These are phyloP conservation scores for Fragilaria radians DNA, from an alignment of 108 stramenopile genomes.

Conservation along the genomic window DNA sequence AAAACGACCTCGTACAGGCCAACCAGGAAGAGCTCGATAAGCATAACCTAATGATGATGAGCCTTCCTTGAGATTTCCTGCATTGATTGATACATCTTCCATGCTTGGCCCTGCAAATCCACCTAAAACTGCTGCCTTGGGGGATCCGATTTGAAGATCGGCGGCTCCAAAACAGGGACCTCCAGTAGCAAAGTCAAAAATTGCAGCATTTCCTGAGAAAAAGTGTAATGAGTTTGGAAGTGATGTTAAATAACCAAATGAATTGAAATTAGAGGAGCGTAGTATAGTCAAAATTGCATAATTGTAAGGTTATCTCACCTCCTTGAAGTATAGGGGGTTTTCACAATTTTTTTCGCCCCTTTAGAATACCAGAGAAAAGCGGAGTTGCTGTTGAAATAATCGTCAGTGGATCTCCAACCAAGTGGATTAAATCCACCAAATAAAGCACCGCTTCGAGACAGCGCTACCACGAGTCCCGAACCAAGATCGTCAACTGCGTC, in stretches of 20 bases:
- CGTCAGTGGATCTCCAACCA: conserved; percentile 73
- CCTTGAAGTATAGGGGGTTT: conserved; percentile 47
- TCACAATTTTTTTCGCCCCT: conserved; percentile 19
- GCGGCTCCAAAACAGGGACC: conserved; percentile 73
- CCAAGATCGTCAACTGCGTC: conserved; percentile 56
- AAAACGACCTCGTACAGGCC: conserved; percentile 59
- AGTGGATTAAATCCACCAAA: conserved; percentile 75
- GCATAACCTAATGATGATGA: conserved; percentile 47
- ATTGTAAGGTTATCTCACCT: conserved; percentile 7
- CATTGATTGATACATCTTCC: conserved; percentile 46
- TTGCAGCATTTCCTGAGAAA: conserved; percentile 48
- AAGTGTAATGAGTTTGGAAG: too few species aligned
- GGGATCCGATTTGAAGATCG: conserved; percentile 64
- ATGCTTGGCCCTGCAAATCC: conserved; percentile 80
- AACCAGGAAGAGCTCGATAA: conserved; percentile 41
- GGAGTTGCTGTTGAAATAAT: conserved; percentile 52
- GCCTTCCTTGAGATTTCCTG: conserved; percentile 47
- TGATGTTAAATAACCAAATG: too few species aligned
- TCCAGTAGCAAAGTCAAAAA: conserved; percentile 74
- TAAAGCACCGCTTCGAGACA: conserved; percentile 34
- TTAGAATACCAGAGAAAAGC: conserved; percentile 68
- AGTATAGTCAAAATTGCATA: too few species aligned
- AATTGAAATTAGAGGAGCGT: too few species aligned
- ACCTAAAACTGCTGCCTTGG: conserved; percentile 69
- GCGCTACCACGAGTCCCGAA: conserved; percentile 58